phyloP scores from a whole-genome alignment of 139 green algal species.

The Chlorella ohadii region DNA sequence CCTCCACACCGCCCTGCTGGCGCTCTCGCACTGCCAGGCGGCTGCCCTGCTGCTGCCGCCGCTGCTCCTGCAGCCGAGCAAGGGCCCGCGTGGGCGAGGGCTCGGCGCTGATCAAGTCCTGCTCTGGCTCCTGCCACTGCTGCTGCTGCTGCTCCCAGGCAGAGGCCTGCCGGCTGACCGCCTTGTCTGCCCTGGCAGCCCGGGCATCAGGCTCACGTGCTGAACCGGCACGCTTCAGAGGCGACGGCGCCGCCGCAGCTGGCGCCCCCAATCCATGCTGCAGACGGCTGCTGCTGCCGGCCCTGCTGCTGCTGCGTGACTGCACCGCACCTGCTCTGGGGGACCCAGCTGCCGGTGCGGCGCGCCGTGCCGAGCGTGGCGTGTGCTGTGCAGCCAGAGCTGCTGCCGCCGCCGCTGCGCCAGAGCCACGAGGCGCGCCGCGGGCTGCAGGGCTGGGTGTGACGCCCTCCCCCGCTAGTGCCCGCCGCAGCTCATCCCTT shows the following conservation, averaged over 20 bases:
- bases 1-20: not conserved
- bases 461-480: constrained; percentile 2
- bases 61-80: constrained; percentile 25
- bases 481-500: constrained; percentile 27
- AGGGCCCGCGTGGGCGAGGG: constrained; percentile 10
- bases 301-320: not conserved
- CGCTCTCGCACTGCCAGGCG: not conserved
- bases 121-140: not conserved
- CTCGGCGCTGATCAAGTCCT: not conserved
- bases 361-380: too few species aligned
- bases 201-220: not conserved
- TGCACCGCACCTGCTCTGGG: not conserved
- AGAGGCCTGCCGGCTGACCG: not conserved
- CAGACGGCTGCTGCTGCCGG: not conserved
- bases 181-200: not conserved
- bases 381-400: not conserved
- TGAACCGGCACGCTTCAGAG: not conserved
- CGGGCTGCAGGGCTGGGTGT: not conserved
- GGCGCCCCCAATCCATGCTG: not conserved
- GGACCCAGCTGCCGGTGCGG: not conserved
- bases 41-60: constrained; percentile 6
- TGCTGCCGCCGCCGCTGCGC: not conserved
- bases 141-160: not conserved
- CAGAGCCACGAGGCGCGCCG: not conserved
- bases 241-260: not conserved